Base-by-base conservation (phyloP, 2,329 filamentous ascomycete species). In the Zopfia rhizophila region DNA sequence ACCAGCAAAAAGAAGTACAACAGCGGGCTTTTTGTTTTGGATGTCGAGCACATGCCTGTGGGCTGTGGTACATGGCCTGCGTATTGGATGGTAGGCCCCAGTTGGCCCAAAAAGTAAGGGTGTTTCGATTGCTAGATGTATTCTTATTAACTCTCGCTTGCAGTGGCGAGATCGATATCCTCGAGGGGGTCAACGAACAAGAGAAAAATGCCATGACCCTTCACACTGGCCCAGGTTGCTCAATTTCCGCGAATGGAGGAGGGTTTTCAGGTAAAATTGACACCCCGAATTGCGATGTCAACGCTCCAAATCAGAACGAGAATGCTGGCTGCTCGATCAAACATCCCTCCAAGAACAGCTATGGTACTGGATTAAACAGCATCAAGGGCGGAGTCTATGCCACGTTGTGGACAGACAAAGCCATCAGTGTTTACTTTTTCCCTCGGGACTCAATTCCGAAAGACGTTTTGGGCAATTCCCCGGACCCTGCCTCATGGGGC, bases 401-500 rank as follows among this genome's bases (percentile, higher is more conserved):
- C 14, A 76, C 72, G 11, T 62, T 74, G 49, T 96, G 91, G 89
- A 90, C 87, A 2, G 79, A 81, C 21, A 67, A 81, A 0, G 78
- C 78, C 53, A 94, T 97, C 69, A 81, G 81, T 28, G 79, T 96
- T 55, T 97, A 86, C 83, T 93, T 90, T 80, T 97, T 96, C 73
- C 78, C 86, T 0, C 86, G 89, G n/a, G 70, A 69, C 52, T 67
- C 68, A 11, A 82, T 92, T 47, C 90, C 89, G 1, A 60, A 70
- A 3, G 86, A 92, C 67, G 83, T 90, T 49, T 63, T 72, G 3
- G 69, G 76, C 13, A 82, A 79, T 16, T 75, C 60, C 4, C 90
- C 91, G 0, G 75, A 90, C 54, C 88, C 90, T 0, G 67, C 74
- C 2, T 70, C 62, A n/a, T 96, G 91, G 87, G 86, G 85, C 10